Percentiles rank a stretch among this genome's conserved stretches.
Evolutionary conservation across 129 eudicot species (phyloP).

Genomic region (Kitagawia praeruptora): DNA sequence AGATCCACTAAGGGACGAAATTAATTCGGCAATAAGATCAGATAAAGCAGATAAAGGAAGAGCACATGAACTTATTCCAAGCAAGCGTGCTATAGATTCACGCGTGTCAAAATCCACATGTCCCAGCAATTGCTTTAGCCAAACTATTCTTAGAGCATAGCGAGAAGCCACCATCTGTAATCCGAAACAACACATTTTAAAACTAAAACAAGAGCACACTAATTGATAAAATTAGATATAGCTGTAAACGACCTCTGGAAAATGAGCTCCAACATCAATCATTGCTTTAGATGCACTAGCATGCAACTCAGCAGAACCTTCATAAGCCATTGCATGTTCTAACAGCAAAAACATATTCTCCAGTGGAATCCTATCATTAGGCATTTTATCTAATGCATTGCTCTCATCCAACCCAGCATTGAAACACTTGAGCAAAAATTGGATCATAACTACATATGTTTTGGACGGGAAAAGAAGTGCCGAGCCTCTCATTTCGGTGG

Average conservation of each 20-base stretch:
- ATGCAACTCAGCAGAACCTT: conserved; percentile 89
- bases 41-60: conserved; percentile 63
- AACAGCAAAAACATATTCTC: conserved; percentile 64
- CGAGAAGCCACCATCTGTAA: conserved; percentile 68
- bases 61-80: conserved; percentile 80
- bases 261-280: conserved; percentile 58
- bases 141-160: conserved; percentile 53
- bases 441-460: conserved; percentile 70
- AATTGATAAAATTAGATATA: not conserved
- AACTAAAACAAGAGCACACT: not conserved
- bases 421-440: conserved; percentile 73
- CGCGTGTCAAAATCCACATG: conserved; percentile 86
- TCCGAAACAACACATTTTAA: conserved; percentile 12
- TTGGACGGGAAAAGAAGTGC: conserved; percentile 68
- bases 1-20: conserved; percentile 41
- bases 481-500: conserved; percentile 41
- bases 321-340: conserved; percentile 89
- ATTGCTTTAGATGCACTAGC: conserved; percentile 76
- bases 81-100: conserved; percentile 81
- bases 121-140: conserved; percentile 70
- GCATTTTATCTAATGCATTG: conserved; percentile 21
- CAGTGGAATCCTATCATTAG: conserved; percentile 38
- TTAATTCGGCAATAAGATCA: conserved; percentile 57
- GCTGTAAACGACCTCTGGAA: conserved; percentile 58
- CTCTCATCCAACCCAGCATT: conserved; percentile 50